Evolutionary conservation across 2,329 filamentous ascomycete species (phyloP), one percentile per base, ranked within the genome.

Genomic region (Cladosporium sp.): DNA sequence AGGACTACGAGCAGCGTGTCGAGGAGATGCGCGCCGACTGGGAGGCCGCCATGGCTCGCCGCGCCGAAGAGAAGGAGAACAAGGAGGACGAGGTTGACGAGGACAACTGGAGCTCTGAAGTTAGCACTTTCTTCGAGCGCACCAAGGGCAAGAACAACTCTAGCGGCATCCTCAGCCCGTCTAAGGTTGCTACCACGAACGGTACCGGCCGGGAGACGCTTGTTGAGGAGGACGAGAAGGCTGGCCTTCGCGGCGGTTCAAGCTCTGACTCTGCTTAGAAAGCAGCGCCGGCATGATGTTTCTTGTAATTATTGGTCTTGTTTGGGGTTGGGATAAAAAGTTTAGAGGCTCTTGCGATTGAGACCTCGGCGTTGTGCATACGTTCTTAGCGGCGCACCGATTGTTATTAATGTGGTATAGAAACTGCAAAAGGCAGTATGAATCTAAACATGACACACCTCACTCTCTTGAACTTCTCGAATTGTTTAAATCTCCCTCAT

Each of bases 1-100:
- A 87, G 52, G 93, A 97, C 80, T 90, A 88, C 78, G 84, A 89
- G 77, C 82, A 87, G 72, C 92, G 70, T 40, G 88, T 97, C 63
- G 82, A 87, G 67, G 93, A 97, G 72, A 89, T 96, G 83, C 80
- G 85, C 52, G 71, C 71, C 3, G 78, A 80, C 40, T 81, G 79
- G 75, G 74, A 78, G 30, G 79, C 83, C 63, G 82, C 80, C 75
- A 83, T 86, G 75, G 75, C 78, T 22, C 73, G 76, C 60, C 81
- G 80, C 66, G 64, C 71, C 3, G 70, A 75, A 36, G 82, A 84
- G 71, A 81, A 84, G 69, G 75, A 75, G 45, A 67, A 63, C 37
- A 68, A 70, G 9, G 70, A 73, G 20, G 71, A 73, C 52, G 69
- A 74, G 54, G 70, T 70, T 9, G 66, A 65, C 5, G 79, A 81